Evolutionary conservation across 2,329 filamentous ascomycete genomes (phyloP).

Genomic region (Cercospora canescens): DNA sequence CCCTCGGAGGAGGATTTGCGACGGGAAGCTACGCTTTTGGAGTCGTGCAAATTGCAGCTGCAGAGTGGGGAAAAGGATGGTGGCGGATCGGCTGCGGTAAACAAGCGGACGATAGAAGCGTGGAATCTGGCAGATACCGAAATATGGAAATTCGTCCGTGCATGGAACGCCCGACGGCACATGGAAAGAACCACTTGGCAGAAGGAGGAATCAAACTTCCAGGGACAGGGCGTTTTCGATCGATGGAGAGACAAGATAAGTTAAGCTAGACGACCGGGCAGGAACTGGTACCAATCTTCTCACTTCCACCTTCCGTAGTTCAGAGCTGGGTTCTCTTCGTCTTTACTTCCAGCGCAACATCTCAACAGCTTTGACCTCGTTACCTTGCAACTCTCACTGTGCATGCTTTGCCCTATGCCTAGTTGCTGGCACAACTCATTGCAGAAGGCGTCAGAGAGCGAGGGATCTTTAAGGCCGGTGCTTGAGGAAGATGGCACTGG

Average conservation of each 20-base stretch:
- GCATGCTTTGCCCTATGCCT: not conserved
- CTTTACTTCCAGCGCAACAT: not conserved
- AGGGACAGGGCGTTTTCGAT: slow-evolving; percentile 51
- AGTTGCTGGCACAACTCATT: not conserved
- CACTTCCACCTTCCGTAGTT: not conserved
- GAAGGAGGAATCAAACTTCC: slow-evolving; percentile 66
- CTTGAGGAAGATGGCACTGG: not conserved
- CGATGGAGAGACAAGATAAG: slow-evolving; percentile 36
- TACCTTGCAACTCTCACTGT: not conserved
- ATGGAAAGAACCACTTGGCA: slow-evolving; percentile 70
- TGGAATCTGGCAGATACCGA: slow-evolving; percentile 70
- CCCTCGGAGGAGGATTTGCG: slow-evolving; percentile 55
- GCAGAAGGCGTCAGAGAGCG: not conserved
- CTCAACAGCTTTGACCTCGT: not conserved
- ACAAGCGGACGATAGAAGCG: slow-evolving; percentile 49
- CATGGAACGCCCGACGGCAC: slow-evolving; percentile 62
- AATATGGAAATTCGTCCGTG: slow-evolving; percentile 72
- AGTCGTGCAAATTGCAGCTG: slow-evolving; percentile 31
- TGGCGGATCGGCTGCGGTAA: slow-evolving; percentile 21
- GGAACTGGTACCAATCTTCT: not conserved
- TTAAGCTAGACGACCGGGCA: slow-evolving; percentile 1
- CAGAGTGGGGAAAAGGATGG: slow-evolving; percentile 13
- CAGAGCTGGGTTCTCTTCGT: not conserved
- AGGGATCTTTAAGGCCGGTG: not conserved
- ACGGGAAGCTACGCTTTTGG: slow-evolving; percentile 58